A percentile compares a stretch with the other conserved stretches of the same genome.
phyloP scores from a whole-genome alignment of 1,284 basidiomycete species.

The Grifola frondosa region DNA sequence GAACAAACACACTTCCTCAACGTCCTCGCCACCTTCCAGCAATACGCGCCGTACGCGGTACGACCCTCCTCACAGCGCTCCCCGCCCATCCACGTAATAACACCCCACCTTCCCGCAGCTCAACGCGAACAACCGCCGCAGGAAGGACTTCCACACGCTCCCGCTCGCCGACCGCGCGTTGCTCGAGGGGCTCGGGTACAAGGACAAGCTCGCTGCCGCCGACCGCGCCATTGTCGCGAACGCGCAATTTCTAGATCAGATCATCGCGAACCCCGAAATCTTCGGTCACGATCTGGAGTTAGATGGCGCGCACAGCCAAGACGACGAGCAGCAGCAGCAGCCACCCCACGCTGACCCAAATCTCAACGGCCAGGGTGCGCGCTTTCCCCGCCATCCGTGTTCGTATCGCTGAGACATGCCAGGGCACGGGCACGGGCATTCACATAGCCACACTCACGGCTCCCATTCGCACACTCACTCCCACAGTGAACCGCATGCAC shows the following conservation, averaged over 20 bases:
- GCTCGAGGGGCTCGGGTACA: conserved; percentile 62
- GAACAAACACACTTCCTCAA: conserved; percentile 67
- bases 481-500: conserved; percentile 16
- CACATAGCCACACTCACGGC: conserved; percentile 25
- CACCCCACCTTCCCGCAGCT: conserved; percentile 40
- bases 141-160: conserved; percentile 69
- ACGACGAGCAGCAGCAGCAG: not conserved
- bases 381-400: too few species aligned
- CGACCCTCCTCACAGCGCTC: conserved; percentile 15
- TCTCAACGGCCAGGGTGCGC: too few species aligned
- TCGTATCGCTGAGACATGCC: not conserved
- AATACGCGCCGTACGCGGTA: conserved; percentile 67
- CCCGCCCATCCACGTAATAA: conserved; percentile 4
- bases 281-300: conserved; percentile 54
- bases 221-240: conserved; percentile 72
- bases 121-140: conserved; percentile 71
- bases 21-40: conserved; percentile 64
- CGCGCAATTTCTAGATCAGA: conserved; percentile 62
- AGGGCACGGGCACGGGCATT: conserved; percentile 2
- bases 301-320: conserved; percentile 26
- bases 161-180: conserved; percentile 60
- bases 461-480: conserved; percentile 27
- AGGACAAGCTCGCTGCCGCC: conserved; percentile 62
- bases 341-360: not conserved
- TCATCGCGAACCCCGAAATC: conserved; percentile 72